A percentile compares a stretch with the other conserved stretches of the same genome.
These are phyloP conservation scores for Pholiota microspora DNA, from an alignment of 768 basidiomycete species.

Conservation along the genomic window DNA sequence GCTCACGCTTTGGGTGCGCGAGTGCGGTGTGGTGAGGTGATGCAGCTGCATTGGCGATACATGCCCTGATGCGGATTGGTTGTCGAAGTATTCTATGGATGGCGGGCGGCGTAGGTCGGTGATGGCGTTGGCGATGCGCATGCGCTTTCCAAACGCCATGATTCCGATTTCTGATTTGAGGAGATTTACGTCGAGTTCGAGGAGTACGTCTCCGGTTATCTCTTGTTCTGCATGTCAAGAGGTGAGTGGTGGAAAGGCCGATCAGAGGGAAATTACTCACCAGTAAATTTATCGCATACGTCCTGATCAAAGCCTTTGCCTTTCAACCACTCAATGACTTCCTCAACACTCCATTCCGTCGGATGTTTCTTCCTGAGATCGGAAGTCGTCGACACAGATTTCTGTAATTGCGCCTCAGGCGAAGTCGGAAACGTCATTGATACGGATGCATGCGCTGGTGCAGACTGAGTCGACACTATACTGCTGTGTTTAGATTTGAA, in stretches of 20 bases:
- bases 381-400: conserved; percentile 8
- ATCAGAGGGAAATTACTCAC: conserved; percentile 37
- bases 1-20: conserved; percentile 40
- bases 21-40: conserved; percentile 25
- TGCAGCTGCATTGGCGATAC: conserved; percentile 23
- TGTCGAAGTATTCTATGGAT: conserved; percentile 50
- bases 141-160: conserved; percentile 89
- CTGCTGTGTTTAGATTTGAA: conserved; percentile 43
- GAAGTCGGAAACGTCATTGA: conserved; percentile 9
- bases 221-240: conserved; percentile 77
- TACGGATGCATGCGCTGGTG: conserved; percentile 14
- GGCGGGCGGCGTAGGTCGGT: conserved; percentile 78
- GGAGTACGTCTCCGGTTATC: conserved; percentile 94
- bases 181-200: conserved; percentile 88
- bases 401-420: conserved; percentile 1
- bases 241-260: conserved; percentile 5
- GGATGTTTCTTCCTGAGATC: conserved; percentile 45
- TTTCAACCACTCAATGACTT: conserved; percentile 88
- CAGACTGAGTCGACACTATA: conserved; percentile 24
- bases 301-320: conserved; percentile 81
- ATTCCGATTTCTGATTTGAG: conserved; percentile 95
- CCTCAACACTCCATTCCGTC: conserved; percentile 81
- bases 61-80: conserved; percentile 23
- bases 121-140: conserved; percentile 92
- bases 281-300: conserved; percentile 83